Evolutionary conservation across 2,329 filamentous ascomycete genomes (phyloP), one percentile per base, ranked within the genome.

Genomic region (Drechslerella stenobrocha): DNA sequence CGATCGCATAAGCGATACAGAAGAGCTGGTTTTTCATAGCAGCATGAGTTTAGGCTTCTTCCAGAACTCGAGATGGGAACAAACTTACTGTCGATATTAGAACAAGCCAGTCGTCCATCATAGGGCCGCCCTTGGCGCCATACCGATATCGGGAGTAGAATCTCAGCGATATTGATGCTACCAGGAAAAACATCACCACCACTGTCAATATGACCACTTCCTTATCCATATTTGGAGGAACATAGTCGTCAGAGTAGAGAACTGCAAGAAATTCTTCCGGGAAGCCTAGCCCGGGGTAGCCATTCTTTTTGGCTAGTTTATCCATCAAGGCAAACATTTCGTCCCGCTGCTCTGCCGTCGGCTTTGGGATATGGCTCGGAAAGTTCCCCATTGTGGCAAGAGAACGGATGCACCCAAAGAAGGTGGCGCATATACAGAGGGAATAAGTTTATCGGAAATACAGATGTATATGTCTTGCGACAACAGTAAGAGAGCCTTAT

Each of bases 101-200:
- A 22, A 67, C 63, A 5, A 67, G 50, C 63, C 63, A 67, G 34
- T 67, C 63, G n/a, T 67, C 63, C n/a, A 59, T 26, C 13, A 67
- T 4, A 2, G 63, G 63, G 2, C 55, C 55, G 26, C 35, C 50
- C 37, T 30, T 40, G 13, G 55, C 55, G 28, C 63, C 63, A 35
- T 55, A 67, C 30, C 23, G 48, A 20, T 37, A 67, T 35, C 63
- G 34, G 7, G 63, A 67, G 26, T 56, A 56, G 46, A 67, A 67
- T 35, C 63, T 55, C 28, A 67, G 22, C 5, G 37, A 51, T 51
- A 48, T 60, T 18, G 63, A 59, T 13, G 63, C 15, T 22, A 67
- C 15, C 26, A 60, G 18, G 32, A 42, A 67, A 35, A 67, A 51
- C 6, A 67, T 11, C 13, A 67, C 55, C 3, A 60, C 28, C 5